Evolutionary conservation across 1,284 basidiomycete genomes (phyloP).

Genomic region (Tylopilus sp.): DNA sequence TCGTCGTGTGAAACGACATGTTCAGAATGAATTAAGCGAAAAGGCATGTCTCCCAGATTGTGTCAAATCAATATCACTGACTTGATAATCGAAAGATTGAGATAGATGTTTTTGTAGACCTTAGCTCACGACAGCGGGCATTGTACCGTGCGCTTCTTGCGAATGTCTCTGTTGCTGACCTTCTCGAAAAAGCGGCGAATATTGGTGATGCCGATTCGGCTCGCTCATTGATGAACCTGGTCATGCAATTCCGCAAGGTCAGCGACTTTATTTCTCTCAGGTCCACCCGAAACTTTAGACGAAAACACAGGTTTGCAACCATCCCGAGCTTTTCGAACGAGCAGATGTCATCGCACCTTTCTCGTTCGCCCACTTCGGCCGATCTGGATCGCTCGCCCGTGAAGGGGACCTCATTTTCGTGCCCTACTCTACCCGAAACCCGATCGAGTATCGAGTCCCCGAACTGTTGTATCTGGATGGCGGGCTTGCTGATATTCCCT

Average conservation of each 20-base stretch:
- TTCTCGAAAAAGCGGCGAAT: slow-evolving; percentile 89
- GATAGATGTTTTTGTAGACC: slow-evolving; percentile 91
- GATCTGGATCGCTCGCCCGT: slow-evolving; percentile 76
- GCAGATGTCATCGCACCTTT: slow-evolving; percentile 94
- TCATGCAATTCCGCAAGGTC: slow-evolving; percentile 99
- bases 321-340: slow-evolving; percentile 97
- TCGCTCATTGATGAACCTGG: slow-evolving; percentile 95
- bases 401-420: slow-evolving; percentile 84
- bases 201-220: slow-evolving; percentile 88
- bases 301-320: slow-evolving; percentile 84
- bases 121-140: slow-evolving; percentile 91
- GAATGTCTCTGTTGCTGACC: slow-evolving; percentile 93
- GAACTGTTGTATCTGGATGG: slow-evolving; percentile 77
- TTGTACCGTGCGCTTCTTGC: slow-evolving; percentile 89
- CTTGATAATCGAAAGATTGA: slow-evolving; percentile 69
- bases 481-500: slow-evolving; percentile 69
- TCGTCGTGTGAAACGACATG: slow-evolving; percentile 94
- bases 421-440: slow-evolving; percentile 84
- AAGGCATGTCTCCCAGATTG: slow-evolving; percentile 56
- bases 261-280: slow-evolving; percentile 6
- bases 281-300: slow-evolving; percentile 3
- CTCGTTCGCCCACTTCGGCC: slow-evolving; percentile 83
- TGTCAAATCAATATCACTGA: slow-evolving; percentile 1
- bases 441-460: slow-evolving; percentile 80
- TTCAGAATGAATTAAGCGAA: slow-evolving; percentile 99